These are phyloP conservation scores for Allium fistulosum DNA, from an alignment of 106 monocot species.

Conservation along the genomic window DNA sequence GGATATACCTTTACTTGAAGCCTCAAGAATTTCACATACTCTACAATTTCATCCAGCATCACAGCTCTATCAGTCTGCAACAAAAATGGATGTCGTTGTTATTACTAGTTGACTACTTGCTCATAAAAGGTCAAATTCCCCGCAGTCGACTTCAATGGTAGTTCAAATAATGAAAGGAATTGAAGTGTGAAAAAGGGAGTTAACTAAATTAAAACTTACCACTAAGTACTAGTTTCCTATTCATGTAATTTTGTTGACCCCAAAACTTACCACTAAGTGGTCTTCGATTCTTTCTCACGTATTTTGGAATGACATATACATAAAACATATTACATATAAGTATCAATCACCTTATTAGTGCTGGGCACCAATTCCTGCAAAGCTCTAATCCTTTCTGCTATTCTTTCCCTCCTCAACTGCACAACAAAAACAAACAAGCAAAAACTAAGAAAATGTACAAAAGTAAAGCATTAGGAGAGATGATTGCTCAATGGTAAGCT, in stretches of 20 bases:
- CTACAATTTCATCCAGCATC: slow-evolving; percentile 65
- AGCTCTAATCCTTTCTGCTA: slow-evolving; percentile 68
- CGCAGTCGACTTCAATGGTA: too few species aligned
- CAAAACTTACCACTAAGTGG: too few species aligned
- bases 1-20: slow-evolving; percentile 52
- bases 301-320: too few species aligned
- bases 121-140: too few species aligned
- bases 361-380: slow-evolving; percentile 70
- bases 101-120: not conserved
- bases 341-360: slow-evolving; percentile 47
- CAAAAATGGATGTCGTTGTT: slow-evolving; percentile 1
- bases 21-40: slow-evolving; percentile 53
- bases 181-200: too few species aligned
- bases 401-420: slow-evolving; percentile 68
- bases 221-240: too few species aligned
- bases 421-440: slow-evolving; percentile 2
- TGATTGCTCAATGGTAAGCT: not conserved
- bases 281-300: too few species aligned
- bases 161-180: too few species aligned
- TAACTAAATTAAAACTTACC: too few species aligned
- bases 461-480: not conserved
- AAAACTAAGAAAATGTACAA: not conserved
- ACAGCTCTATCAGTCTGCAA: slow-evolving; percentile 55
- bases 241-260: too few species aligned
- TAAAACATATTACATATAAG: too few species aligned